Percentiles rank a stretch among this genome's conserved stretches.
Evolutionary conservation across 106 monocot species (phyloP).

Genomic region (Hemerocallis citrina): DNA sequence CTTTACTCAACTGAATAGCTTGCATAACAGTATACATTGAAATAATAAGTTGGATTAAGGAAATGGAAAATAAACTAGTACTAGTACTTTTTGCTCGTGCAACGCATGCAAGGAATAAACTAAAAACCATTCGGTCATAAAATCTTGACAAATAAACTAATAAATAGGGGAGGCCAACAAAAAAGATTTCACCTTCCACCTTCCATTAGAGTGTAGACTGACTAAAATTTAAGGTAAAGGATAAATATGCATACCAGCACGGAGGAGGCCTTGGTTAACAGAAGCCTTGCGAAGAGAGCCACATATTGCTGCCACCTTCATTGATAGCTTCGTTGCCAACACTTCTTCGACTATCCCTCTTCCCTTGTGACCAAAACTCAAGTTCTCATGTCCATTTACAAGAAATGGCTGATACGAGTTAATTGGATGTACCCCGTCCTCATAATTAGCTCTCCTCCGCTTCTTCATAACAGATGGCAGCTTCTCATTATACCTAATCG

Average conservation of each 20-base stretch:
- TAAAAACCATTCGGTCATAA: too few species aligned
- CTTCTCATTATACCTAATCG: not conserved
- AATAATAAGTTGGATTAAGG: too few species aligned
- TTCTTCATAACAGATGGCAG: not conserved
- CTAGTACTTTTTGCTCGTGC: too few species aligned
- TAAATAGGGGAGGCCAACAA: too few species aligned
- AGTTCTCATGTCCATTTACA: constrained; percentile 2
- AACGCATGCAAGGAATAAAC: too few species aligned
- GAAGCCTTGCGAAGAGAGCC: constrained; percentile 56
- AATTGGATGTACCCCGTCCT: not conserved
- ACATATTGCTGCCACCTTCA: constrained; percentile 42
- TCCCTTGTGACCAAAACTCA: not conserved
- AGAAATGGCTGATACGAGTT: not conserved
- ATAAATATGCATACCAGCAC: constrained; percentile 13
- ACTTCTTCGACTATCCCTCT: not conserved
- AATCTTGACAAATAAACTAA: too few species aligned
- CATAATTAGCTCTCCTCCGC: not conserved
- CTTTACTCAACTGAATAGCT: constrained; percentile 46
- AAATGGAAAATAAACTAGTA: too few species aligned
- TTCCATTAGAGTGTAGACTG: too few species aligned
- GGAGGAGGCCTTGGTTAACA: constrained; percentile 44
- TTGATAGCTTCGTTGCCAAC: not conserved
- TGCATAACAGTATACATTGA: too few species aligned
- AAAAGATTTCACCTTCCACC: too few species aligned
- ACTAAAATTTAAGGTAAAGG: too few species aligned